Conservation (phyloP, 2,329 filamentous ascomycete species). For the Fusarium anthophilum region DNA sequence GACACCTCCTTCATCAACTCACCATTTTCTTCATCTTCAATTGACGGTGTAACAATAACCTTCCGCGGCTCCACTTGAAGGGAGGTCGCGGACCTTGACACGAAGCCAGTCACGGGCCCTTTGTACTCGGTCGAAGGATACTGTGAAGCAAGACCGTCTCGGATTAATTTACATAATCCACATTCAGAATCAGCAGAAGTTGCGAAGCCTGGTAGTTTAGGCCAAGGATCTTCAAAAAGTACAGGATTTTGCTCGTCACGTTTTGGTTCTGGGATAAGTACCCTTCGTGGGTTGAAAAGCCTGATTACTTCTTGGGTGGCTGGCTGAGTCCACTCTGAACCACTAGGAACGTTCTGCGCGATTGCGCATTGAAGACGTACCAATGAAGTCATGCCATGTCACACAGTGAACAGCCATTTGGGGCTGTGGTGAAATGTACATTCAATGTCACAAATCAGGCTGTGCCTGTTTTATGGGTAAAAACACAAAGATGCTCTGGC, state of each 20-base stretch:
- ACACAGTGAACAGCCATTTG: too few species aligned
- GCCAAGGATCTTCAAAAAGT: background rate
- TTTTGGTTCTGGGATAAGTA: too few species aligned
- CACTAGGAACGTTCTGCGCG: background rate
- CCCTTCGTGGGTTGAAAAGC: too few species aligned
- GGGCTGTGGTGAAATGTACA: background rate
- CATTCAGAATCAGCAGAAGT: background rate
- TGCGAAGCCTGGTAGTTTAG: background rate
- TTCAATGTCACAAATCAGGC: background rate
- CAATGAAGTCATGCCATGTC: background rate
- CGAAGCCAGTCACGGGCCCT: background rate
- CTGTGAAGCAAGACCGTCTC: background rate
- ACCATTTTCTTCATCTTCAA: rapidly evolving
- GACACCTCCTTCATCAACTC: rapidly evolving
- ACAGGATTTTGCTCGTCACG: rapidly evolving
- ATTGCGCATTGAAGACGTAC: background rate
- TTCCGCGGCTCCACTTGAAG: background rate
- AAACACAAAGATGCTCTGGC: background rate
- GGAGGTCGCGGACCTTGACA: background rate
- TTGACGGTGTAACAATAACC: background rate
- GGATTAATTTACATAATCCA: background rate
- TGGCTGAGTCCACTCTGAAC: background rate
- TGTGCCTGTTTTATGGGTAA: background rate
- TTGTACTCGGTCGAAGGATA: background rate
- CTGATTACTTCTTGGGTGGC: too few species aligned